These are phyloP conservation scores for Cadophora gregata DNA, from an alignment of 2,329 filamentous ascomycete species.

Conservation along the genomic window DNA sequence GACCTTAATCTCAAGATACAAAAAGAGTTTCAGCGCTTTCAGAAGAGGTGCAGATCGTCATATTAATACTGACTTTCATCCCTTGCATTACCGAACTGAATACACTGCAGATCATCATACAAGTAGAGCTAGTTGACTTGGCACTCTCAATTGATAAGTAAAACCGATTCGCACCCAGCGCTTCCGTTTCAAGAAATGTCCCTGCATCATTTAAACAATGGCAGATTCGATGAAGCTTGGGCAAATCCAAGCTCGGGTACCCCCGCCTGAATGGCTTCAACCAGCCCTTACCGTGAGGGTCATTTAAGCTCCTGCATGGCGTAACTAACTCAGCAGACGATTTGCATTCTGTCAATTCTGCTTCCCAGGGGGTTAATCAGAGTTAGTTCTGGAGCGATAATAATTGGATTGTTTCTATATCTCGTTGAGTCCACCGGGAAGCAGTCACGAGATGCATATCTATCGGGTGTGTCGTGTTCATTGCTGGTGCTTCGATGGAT, in stretches of 20 bases:
- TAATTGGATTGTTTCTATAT: not conserved
- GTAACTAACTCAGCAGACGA: not conserved
- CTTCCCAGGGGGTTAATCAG: not conserved
- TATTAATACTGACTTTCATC: not conserved
- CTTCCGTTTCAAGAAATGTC: not conserved
- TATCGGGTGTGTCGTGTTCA: constrained; percentile 5
- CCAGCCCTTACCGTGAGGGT: not conserved
- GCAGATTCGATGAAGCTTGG: not conserved
- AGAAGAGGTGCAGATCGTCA: no score
- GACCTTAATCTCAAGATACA: no score
- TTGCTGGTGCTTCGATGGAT: constrained; percentile 8
- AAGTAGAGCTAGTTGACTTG: not conserved
- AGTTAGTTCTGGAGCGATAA: not conserved
- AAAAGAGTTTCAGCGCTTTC: no score
- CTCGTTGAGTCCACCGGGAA: not conserved
- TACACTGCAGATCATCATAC: not conserved
- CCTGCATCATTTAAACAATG: not conserved
- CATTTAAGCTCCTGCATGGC: not conserved
- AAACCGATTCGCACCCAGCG: not conserved
- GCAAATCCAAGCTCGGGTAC: not conserved
- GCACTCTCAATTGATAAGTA: not conserved
- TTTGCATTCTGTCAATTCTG: not conserved
- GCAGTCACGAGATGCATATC: not conserved
- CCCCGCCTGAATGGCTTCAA: not conserved
- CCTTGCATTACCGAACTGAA: not conserved